These are phyloP conservation scores for Anthracocystis setariae DNA, from an alignment of 1,284 basidiomycete genomes.

Conservation along the genomic window DNA sequence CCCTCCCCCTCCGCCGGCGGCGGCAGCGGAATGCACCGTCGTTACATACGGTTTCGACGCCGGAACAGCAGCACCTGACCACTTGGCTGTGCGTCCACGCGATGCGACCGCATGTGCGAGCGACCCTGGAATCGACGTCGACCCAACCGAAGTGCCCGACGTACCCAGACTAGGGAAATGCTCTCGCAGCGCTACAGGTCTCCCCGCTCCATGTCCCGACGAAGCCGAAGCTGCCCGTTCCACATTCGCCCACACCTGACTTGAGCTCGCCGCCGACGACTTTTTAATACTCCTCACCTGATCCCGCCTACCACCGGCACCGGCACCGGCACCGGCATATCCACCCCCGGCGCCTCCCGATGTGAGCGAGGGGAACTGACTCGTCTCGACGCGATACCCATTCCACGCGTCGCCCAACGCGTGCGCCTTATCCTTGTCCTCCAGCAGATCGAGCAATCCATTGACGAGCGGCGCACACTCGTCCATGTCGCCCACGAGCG, in stretches of 20 bases:
- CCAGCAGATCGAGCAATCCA: slow-evolving; percentile 71
- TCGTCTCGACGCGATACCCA: slow-evolving; percentile 82
- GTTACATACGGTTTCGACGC: slow-evolving; percentile 32
- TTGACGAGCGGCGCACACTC: slow-evolving; percentile 75
- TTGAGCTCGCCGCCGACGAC: slow-evolving; percentile 73
- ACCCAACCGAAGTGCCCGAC: slow-evolving; percentile 3
- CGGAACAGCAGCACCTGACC: slow-evolving; percentile 2
- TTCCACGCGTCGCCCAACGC: slow-evolving; percentile 82
- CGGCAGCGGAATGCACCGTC: slow-evolving; percentile 9
- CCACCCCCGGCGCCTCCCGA: neutral
- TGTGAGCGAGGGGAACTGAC: slow-evolving; percentile 58
- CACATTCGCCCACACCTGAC: slow-evolving; percentile 84
- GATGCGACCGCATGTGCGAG: slow-evolving; percentile 46
- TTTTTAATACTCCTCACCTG: slow-evolving; percentile 85
- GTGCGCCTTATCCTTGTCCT: slow-evolving; percentile 82
- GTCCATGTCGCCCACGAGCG: slow-evolving; percentile 75
- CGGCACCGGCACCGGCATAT: slow-evolving; percentile 14
- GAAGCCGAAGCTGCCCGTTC: slow-evolving; percentile 76
- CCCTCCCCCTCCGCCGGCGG: neutral
- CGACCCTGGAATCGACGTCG: slow-evolving; percentile 50
- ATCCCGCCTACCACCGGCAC: slow-evolving; percentile 58
- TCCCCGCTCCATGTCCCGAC: slow-evolving; percentile 32
- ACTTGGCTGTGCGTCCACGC: too few species aligned
- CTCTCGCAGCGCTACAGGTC: slow-evolving; percentile 29
- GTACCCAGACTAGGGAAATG: slow-evolving; percentile 55